Conservation (phyloP, 2,329 filamentous ascomycete genomes). For the Teratosphaeria epicoccoides region DNA sequence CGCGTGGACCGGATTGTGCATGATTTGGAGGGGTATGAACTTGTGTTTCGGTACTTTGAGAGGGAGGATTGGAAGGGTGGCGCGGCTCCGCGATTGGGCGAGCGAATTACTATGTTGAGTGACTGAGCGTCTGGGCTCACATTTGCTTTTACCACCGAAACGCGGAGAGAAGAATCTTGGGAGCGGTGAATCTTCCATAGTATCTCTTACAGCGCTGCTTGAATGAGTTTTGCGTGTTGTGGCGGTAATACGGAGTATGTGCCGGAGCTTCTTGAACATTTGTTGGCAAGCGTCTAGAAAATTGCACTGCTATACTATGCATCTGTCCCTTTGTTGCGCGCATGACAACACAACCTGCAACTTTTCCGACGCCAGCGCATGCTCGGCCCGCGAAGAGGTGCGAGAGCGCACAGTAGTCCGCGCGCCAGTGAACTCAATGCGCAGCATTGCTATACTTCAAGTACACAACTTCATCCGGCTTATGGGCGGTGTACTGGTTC, state of each 20-base stretch:
- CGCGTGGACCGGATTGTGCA: constrained; percentile 92
- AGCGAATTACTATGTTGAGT: constrained; percentile 23
- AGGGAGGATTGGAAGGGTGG: constrained; percentile 64
- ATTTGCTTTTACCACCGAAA: too few species aligned
- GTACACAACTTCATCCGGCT: constrained; percentile 28
- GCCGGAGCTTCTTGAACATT: neutral
- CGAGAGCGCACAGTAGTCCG: too few species aligned
- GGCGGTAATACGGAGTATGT: neutral
- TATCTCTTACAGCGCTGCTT: neutral
- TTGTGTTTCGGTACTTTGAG: constrained; percentile 95
- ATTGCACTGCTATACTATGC: too few species aligned
- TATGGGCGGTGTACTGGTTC: constrained; percentile 32
- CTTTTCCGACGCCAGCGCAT: too few species aligned
- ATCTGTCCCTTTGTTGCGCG: too few species aligned
- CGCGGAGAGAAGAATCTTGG: neutral
- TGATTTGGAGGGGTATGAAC: constrained; percentile 91
- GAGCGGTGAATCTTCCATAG: neutral
- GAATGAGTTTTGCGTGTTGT: neutral
- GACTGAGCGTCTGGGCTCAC: neutral
- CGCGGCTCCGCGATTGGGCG: constrained; percentile 52
- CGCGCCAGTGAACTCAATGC: constrained; percentile 6
- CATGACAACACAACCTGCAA: too few species aligned
- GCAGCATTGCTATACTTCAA: constrained; percentile 30
- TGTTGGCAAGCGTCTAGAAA: neutral
- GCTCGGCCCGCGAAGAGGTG: too few species aligned